phyloP scores from a whole-genome alignment of 1,284 basidiomycete genomes.

The Trichosporon sp. region DNA sequence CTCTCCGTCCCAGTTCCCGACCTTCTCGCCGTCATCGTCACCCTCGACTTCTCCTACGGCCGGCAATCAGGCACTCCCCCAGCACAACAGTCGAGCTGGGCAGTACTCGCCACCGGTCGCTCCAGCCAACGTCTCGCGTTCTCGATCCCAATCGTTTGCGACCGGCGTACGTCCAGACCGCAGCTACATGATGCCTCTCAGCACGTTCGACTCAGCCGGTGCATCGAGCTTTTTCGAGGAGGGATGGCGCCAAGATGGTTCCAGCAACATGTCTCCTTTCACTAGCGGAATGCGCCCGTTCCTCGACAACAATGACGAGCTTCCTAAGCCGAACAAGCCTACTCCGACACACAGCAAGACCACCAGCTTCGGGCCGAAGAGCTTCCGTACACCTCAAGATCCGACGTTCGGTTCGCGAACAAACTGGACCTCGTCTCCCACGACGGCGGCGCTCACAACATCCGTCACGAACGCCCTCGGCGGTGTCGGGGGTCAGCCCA shows the following conservation, averaged over 20 bases:
- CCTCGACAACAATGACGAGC: slow-evolving; percentile 10
- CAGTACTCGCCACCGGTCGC: slow-evolving; percentile 41
- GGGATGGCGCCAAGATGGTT: slow-evolving; percentile 27
- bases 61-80: slow-evolving; percentile 4
- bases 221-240: slow-evolving; percentile 19
- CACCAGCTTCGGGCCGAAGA: background rate
- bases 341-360: slow-evolving; percentile 5
- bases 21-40: slow-evolving; percentile 41
- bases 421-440: slow-evolving; percentile 21
- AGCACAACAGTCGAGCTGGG: background rate
- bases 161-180: slow-evolving; percentile 38
- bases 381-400: slow-evolving; percentile 27
- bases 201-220: slow-evolving; percentile 24
- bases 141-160: slow-evolving; percentile 41
- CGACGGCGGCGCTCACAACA: slow-evolving; percentile 26
- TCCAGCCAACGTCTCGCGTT: slow-evolving; percentile 37
- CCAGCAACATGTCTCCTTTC: slow-evolving; percentile 44
- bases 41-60: slow-evolving; percentile 31
- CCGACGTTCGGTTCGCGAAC: slow-evolving; percentile 21
- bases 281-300: slow-evolving; percentile 25
- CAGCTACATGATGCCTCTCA: slow-evolving; percentile 30
- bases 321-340: background rate
- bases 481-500: slow-evolving; percentile 17
- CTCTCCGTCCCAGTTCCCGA: slow-evolving; percentile 38
- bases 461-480: slow-evolving; percentile 31